Evolutionary conservation across 768 basidiomycete species (phyloP).

Genomic region (Chalciporus pseudorubinellus): DNA sequence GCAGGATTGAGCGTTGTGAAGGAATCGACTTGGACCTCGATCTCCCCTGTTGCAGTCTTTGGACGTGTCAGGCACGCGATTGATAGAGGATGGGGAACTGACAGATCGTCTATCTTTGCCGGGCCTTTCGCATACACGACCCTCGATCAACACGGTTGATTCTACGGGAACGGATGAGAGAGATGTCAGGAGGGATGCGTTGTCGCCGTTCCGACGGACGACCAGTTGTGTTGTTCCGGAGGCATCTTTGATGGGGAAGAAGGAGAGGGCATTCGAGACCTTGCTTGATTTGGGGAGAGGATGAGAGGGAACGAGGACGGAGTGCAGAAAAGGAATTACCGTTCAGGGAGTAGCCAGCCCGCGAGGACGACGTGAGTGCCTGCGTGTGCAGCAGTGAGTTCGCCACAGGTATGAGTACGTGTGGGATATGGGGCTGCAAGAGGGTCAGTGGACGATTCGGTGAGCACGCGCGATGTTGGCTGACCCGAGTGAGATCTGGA

Average conservation of each 20-base stretch:
- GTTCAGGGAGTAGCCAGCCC: conserved; percentile 80
- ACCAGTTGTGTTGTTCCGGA: conserved; percentile 79
- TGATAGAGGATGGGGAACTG: conserved; percentile 25
- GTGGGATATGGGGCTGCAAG: conserved; percentile 52
- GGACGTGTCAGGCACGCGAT: conserved; percentile 6
- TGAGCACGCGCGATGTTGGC: background rate
- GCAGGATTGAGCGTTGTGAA: conserved; percentile 83
- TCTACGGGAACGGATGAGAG: conserved; percentile 71
- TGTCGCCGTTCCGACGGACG: conserved; percentile 43
- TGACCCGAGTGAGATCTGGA: background rate
- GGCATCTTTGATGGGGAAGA: conserved; percentile 83
- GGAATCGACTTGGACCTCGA: conserved; percentile 74
- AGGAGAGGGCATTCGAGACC: conserved; percentile 66
- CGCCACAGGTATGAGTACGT: conserved; percentile 64
- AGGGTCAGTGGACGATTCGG: background rate
- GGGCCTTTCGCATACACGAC: conserved; percentile 66
- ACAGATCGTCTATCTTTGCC: conserved; percentile 59
- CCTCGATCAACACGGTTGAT: conserved; percentile 74
- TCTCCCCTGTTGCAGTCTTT: conserved; percentile 64
- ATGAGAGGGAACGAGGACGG: conserved; percentile 37
- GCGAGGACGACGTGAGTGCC: conserved; percentile 66
- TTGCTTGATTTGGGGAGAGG: conserved; percentile 49
- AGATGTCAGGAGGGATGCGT: conserved; percentile 31
- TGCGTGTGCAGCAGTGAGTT: conserved; percentile 49
- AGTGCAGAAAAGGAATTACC: conserved; percentile 48